Conservation (phyloP, 2,329 filamentous ascomycete species). For the Cladophialophora exuberans region DNA sequence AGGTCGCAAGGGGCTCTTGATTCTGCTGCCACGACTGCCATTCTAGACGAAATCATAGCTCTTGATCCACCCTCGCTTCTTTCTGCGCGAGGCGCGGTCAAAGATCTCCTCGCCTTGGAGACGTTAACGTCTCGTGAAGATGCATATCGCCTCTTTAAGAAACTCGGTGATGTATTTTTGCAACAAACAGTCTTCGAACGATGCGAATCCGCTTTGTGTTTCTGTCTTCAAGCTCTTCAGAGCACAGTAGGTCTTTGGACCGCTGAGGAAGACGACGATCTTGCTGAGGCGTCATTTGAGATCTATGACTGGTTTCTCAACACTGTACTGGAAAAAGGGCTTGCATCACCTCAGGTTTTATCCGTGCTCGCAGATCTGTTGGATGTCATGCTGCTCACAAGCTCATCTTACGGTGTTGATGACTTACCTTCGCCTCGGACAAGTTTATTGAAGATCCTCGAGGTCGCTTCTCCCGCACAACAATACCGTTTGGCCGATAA, state of each 20-base stretch:
- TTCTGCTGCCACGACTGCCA: conserved; percentile 9
- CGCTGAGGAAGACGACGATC: conserved; percentile 56
- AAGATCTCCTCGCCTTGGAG: conserved; percentile 21
- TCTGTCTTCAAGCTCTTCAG: conserved; percentile 70
- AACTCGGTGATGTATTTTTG: conserved; percentile 53
- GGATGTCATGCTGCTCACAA: conserved; percentile 67
- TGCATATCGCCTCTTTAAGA: conserved; percentile 50
- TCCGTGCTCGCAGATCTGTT: conserved; percentile 70
- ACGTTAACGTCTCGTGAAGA: conserved; percentile 34
- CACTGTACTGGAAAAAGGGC: conserved; percentile 66
- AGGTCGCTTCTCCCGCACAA: conserved; percentile 66
- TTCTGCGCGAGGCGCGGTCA: conserved; percentile 19
- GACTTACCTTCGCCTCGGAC: conserved; percentile 67
- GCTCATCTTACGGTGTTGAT: conserved; percentile 68
- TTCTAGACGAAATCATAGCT: conserved; percentile 25
- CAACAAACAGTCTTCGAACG: conserved; percentile 65
- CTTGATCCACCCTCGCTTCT: conserved; percentile 25
- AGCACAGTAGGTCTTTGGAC: conserved; percentile 68
- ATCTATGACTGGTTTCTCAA: conserved; percentile 79
- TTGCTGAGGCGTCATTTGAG: conserved; percentile 71
- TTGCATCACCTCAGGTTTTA: conserved; percentile 71
- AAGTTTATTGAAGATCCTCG: conserved; percentile 73
- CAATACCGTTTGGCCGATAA: conserved; percentile 74
- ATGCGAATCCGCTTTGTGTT: conserved; percentile 72
- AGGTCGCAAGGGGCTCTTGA: conserved; percentile 18